These are phyloP conservation scores for Brachypodium distachyon DNA, from an alignment of 202 grass and related monocot genomes.

Conservation along the genomic window DNA sequence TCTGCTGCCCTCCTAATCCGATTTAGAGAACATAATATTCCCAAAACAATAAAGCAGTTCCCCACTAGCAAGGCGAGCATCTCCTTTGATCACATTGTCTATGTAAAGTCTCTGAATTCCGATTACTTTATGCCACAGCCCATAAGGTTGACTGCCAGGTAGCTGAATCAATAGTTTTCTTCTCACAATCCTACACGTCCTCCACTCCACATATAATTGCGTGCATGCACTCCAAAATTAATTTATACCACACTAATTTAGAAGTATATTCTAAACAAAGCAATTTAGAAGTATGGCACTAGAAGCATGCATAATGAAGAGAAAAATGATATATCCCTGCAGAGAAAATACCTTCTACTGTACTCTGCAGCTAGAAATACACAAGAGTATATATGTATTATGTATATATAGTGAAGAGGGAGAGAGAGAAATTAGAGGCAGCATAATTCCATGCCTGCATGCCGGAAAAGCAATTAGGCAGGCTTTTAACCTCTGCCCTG, in stretches of 20 bases:
- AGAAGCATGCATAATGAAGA: too few relatives aligned
- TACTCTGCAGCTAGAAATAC: not conserved
- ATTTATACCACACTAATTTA: not conserved
- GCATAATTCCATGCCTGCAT: slow-evolving; percentile 33
- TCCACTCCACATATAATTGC: slow-evolving; percentile 13
- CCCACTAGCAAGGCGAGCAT: slow-evolving; percentile 24
- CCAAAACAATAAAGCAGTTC: slow-evolving; percentile 28
- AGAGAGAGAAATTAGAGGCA: not conserved
- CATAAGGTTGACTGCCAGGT: slow-evolving; percentile 33
- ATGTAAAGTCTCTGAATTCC: slow-evolving; percentile 15
- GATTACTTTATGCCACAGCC: slow-evolving; percentile 20
- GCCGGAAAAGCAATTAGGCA: slow-evolving; percentile 28
- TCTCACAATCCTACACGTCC: not conserved
- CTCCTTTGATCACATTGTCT: slow-evolving; percentile 27
- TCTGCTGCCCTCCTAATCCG: slow-evolving; percentile 29
- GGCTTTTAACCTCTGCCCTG: not conserved
- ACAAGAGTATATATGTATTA: too few relatives aligned
- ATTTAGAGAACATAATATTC: slow-evolving; percentile 32
- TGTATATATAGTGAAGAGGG: too few relatives aligned
- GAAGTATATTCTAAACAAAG: too few relatives aligned
- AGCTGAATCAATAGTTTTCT: not conserved
- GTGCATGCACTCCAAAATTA: slow-evolving; percentile 9
- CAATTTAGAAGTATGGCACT: too few relatives aligned
- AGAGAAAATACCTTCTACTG: too few relatives aligned
- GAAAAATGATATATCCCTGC: too few relatives aligned